Evolutionary conservation across 805 yeast genomes (phyloP).

Genomic region (Priceomyces haplophilus): DNA sequence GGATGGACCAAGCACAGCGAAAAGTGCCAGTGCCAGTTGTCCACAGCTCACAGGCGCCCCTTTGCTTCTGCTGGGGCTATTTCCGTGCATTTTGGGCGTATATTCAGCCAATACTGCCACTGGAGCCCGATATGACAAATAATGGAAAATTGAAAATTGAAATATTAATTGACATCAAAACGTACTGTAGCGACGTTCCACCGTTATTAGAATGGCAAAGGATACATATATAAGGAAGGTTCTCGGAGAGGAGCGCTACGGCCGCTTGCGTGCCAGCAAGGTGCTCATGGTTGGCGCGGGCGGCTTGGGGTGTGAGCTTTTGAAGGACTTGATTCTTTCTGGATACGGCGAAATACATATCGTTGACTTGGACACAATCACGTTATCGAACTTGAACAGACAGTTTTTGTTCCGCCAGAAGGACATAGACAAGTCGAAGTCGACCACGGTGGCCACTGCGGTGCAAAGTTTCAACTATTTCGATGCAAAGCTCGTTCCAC

Average conservation of each 20-base stretch:
- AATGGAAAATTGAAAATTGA: neutral
- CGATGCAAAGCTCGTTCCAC: conserved; percentile 63
- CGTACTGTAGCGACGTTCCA: neutral
- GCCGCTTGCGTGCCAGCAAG: conserved; percentile 38
- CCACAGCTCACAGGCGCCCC: too few relatives aligned
- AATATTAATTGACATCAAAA: neutral
- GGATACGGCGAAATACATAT: conserved; percentile 86
- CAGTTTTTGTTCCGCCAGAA: conserved; percentile 87
- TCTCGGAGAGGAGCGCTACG: conserved; percentile 38
- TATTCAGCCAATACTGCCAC: too few relatives aligned
- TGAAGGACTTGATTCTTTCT: conserved; percentile 73
- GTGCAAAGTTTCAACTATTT: conserved; percentile 68
- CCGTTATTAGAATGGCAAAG: conserved; percentile 25
- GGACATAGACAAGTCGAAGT: conserved; percentile 86
- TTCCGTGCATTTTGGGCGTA: too few relatives aligned
- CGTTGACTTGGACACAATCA: conserved; percentile 95
- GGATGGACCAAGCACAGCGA: too few relatives aligned
- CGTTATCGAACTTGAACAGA: conserved; percentile 85
- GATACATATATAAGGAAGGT: conserved; percentile 43
- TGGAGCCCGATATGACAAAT: too few relatives aligned
- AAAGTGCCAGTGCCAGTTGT: too few relatives aligned
- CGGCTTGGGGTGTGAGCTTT: conserved; percentile 90
- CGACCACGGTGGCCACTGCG: conserved; percentile 79
- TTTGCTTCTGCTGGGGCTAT: too few relatives aligned
- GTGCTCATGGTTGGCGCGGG: conserved; percentile 92